Conservation (phyloP, 768 basidiomycete genomes). For the Termitomyces sp. region DNA sequence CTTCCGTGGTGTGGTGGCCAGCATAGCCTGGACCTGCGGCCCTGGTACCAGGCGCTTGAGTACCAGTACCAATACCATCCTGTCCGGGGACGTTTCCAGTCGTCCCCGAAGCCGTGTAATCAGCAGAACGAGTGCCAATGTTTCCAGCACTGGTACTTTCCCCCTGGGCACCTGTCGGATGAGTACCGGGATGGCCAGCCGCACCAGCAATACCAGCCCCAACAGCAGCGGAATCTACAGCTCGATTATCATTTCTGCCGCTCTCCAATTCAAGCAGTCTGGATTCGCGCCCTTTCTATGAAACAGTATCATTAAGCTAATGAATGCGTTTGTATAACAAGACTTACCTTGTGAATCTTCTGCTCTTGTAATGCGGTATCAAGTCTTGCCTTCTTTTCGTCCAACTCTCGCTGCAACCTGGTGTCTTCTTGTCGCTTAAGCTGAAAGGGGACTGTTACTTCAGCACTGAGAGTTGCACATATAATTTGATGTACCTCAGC, state of each 20-base stretch:
- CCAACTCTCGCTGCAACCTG: slow-evolving; percentile 21
- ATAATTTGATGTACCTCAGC: slow-evolving; percentile 7
- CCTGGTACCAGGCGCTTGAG: slow-evolving; percentile 1
- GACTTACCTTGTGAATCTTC: slow-evolving; percentile 23
- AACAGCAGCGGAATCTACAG: not conserved
- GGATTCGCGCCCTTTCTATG: slow-evolving; percentile 10
- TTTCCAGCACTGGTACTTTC: not conserved
- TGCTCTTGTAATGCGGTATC: slow-evolving; percentile 23
- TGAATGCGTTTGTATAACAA: not conserved
- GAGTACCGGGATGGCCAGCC: not conserved
- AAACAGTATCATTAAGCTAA: not conserved
- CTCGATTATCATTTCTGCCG: not conserved
- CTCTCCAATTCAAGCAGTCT: slow-evolving; percentile 10
- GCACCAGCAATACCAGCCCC: not conserved
- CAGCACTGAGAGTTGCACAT: not conserved
- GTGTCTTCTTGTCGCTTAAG: slow-evolving; percentile 19
- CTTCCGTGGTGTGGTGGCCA: not conserved
- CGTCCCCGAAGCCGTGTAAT: not conserved
- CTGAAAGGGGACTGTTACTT: not conserved
- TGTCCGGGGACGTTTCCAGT: slow-evolving; percentile 3
- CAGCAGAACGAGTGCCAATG: not conserved
- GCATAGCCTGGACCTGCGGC: not conserved
- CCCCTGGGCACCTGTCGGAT: not conserved
- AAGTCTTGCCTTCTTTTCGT: slow-evolving; percentile 24
- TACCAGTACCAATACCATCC: not conserved